These are phyloP conservation scores for Diaporthe helianthi DNA, from an alignment of 2,329 filamentous ascomycete genomes.

Conservation along the genomic window DNA sequence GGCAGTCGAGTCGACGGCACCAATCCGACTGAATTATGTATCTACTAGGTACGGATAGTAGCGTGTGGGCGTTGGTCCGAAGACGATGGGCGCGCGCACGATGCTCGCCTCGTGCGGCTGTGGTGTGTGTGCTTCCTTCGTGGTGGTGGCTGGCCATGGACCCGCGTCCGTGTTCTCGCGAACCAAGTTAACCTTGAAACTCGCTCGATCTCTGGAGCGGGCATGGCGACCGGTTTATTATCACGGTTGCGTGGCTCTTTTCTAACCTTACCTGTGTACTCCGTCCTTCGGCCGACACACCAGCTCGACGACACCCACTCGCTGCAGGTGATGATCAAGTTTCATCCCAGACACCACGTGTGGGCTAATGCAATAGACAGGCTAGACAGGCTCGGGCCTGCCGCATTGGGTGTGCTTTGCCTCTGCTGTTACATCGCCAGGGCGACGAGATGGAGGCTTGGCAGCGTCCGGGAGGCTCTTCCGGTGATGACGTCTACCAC, in stretches of 20 bases:
- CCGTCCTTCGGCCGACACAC: neutral
- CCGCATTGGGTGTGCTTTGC: slow-evolving; percentile 14
- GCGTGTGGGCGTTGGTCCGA: neutral
- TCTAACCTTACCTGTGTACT: no score
- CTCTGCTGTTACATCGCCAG: neutral
- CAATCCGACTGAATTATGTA: no score
- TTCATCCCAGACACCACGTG: slow-evolving; percentile 7
- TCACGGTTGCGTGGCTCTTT: neutral
- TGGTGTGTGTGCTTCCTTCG: slow-evolving; percentile 2
- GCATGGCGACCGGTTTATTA: neutral
- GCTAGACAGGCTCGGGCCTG: neutral
- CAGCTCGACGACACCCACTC: no score
- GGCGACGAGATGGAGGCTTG: neutral
- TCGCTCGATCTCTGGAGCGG: no score
- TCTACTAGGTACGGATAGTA: slow-evolving; percentile 9
- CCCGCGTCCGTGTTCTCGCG: neutral
- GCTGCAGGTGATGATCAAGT: slow-evolving; percentile 1
- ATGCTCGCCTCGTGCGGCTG: neutral
- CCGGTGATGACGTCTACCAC: slow-evolving; percentile 22
- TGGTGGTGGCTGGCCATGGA: neutral
- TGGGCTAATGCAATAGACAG: slow-evolving; percentile 24
- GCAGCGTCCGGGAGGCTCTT: slow-evolving; percentile 5
- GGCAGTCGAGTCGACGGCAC: neutral
- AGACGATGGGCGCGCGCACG: neutral
- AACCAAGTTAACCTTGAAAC: neutral